Evolutionary conservation across 169 alveolate genomes (phyloP).

Genomic region (Plasmodium gallinaceum): DNA sequence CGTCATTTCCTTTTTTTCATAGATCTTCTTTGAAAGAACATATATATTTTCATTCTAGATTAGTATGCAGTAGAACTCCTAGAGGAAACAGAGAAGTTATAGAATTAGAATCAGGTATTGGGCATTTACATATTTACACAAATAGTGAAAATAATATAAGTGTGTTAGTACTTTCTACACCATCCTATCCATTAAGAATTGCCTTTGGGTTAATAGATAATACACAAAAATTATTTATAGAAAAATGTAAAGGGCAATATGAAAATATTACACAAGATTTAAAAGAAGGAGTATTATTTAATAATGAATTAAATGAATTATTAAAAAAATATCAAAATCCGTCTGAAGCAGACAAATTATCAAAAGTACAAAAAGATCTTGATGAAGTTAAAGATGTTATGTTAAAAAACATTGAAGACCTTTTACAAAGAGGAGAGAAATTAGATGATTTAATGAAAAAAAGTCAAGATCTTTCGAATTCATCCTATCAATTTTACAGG

Average conservation of each 20-base stretch:
- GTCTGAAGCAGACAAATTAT: constrained; percentile 93
- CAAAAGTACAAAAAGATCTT: constrained; percentile 93
- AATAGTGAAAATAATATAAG: constrained; percentile 34
- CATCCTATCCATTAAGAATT: constrained; percentile 88
- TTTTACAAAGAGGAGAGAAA: constrained; percentile 95
- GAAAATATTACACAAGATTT: constrained; percentile 59
- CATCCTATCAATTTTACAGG: constrained; percentile 78
- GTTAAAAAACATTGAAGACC: constrained; percentile 87
- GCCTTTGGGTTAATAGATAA: constrained; percentile 86
- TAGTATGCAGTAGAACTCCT: constrained; percentile 88
- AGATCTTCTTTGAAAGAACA: constrained; percentile 87
- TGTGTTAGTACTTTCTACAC: constrained; percentile 81
- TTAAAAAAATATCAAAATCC: constrained; percentile 93
- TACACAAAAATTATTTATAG: constrained; percentile 41
- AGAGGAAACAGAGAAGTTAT: constrained; percentile 90
- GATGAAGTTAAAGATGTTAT: constrained; percentile 92
- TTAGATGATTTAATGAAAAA: constrained; percentile 94
- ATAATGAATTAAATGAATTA: constrained; percentile 87
- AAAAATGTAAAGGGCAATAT: constrained; percentile 35
- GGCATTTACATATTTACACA: constrained; percentile 82
- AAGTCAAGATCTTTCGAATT: constrained; percentile 91
- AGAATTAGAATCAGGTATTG: constrained; percentile 89
- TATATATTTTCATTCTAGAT: constrained; percentile 85
- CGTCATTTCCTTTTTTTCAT: constrained; percentile 82
- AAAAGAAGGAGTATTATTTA: constrained; percentile 82